Evolutionary conservation across 352 stramenopile species (phyloP).

Genomic region (Phytopythium litorale): DNA sequence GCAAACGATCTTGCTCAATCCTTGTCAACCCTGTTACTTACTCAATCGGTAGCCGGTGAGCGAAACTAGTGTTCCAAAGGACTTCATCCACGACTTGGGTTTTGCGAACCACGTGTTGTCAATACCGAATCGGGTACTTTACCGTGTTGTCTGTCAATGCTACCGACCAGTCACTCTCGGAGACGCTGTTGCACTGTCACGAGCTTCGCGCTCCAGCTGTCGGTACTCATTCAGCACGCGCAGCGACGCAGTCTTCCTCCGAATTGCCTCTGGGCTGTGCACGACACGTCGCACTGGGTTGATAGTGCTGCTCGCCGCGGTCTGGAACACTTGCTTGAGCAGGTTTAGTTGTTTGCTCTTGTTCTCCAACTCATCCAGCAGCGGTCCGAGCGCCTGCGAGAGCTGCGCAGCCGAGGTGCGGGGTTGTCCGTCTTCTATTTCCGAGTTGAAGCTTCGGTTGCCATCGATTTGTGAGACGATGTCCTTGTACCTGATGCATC

Average conservation of each 20-base stretch:
- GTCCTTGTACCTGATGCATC: constrained; percentile 23
- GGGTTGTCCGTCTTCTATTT: constrained; percentile 5
- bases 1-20: too few species aligned
- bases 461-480: constrained; percentile 37
- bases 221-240: constrained; percentile 66
- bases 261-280: constrained; percentile 50
- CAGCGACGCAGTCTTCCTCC: constrained; percentile 57
- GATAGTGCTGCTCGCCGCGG: constrained; percentile 54
- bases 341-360: constrained; percentile 68
- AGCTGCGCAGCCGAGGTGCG: constrained; percentile 23
- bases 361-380: constrained; percentile 58
- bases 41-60: too few species aligned
- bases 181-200: neutral
- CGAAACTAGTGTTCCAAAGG: too few species aligned
- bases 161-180: neutral
- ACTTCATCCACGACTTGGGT: too few species aligned
- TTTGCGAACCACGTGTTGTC: too few species aligned
- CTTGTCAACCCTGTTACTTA: too few species aligned
- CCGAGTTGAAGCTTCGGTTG: constrained; percentile 14
- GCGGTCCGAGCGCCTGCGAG: constrained; percentile 32
- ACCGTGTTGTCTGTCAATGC: too few species aligned
- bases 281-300: constrained; percentile 49
- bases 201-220: constrained; percentile 45
- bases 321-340: constrained; percentile 58
- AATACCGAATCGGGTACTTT: too few species aligned